Evolutionary conservation across 257 asterid species (phyloP).

Genomic region (Parsonsia alboflavescens): DNA sequence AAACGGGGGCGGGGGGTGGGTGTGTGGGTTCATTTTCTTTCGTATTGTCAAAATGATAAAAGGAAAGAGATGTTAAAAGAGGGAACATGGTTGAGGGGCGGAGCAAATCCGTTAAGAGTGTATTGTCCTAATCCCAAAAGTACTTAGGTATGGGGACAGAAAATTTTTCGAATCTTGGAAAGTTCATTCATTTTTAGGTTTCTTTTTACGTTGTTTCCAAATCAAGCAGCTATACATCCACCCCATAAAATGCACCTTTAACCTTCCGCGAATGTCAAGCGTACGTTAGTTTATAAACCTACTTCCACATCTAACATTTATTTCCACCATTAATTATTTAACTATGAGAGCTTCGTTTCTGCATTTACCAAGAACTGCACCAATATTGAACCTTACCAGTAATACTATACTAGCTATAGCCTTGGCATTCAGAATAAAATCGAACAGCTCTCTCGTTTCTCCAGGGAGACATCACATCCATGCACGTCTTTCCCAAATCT

Average conservation of each 20-base stretch:
- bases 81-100: neutral
- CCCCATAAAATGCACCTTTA: conserved; percentile 20
- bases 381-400: neutral
- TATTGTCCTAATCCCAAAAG: conserved; percentile 16
- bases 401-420: too few relatives aligned
- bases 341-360: too few relatives aligned
- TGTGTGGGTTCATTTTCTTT: neutral
- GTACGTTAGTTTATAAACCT: conserved; percentile 9
- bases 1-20: neutral
- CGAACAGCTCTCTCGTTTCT: conserved; percentile 2
- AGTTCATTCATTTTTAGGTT: conserved; percentile 17
- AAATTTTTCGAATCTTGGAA: conserved; percentile 17
- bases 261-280: conserved; percentile 19
- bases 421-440: neutral
- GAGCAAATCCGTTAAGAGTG: conserved; percentile 18
- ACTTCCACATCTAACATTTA: conserved; percentile 3
- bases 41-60: conserved; percentile 2
- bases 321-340: neutral
- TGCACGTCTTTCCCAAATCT: conserved; percentile 11
- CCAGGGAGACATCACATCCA: conserved; percentile 14
- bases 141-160: conserved; percentile 20
- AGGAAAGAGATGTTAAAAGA: neutral
- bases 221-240: conserved; percentile 14
- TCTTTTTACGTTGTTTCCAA: conserved; percentile 13
- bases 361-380: neutral